Conservation (phyloP, 1,139 yeast species). For the Magnusiomyces tetraspermus region DNA sequence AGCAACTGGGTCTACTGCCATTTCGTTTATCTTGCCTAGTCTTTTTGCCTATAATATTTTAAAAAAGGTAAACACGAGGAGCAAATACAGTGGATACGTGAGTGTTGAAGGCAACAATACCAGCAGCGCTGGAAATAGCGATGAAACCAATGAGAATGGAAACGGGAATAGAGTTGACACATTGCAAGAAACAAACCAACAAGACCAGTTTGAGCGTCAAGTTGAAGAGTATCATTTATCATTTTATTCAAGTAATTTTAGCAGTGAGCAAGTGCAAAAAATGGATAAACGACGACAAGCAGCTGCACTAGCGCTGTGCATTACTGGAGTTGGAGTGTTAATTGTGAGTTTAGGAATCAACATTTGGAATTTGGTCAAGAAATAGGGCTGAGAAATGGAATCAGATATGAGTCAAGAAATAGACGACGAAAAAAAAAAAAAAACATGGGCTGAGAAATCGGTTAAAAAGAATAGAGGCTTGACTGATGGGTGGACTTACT, state of each 20-base stretch:
- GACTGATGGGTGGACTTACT: too few relatives aligned
- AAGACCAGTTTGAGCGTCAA: slow-evolving; percentile 11
- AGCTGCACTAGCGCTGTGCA: slow-evolving; percentile 50
- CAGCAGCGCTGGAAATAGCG: too few relatives aligned
- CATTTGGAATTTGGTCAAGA: slow-evolving; percentile 37
- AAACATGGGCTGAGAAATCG: too few relatives aligned
- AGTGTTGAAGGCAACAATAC: too few relatives aligned
- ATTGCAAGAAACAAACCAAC: too few relatives aligned
- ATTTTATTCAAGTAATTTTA: not conserved
- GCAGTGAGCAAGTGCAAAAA: not conserved
- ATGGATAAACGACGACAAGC: slow-evolving; percentile 16
- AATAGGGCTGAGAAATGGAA: too few relatives aligned
- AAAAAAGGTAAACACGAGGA: slow-evolving; percentile 10
- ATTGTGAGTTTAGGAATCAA: slow-evolving; percentile 70
- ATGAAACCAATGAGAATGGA: too few relatives aligned
- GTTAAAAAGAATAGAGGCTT: too few relatives aligned
- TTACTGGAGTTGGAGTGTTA: slow-evolving; percentile 78
- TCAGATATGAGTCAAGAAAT: too few relatives aligned
- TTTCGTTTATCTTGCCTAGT: slow-evolving; percentile 88
- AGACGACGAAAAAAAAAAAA: too few relatives aligned
- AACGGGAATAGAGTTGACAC: too few relatives aligned
- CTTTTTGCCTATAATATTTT: slow-evolving; percentile 67
- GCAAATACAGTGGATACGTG: slow-evolving; percentile 9
- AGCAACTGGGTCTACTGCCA: slow-evolving; percentile 89
- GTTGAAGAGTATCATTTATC: slow-evolving; percentile 7